phyloP scores from a whole-genome alignment of 257 asterid species.

The Catharanthus roseus region DNA sequence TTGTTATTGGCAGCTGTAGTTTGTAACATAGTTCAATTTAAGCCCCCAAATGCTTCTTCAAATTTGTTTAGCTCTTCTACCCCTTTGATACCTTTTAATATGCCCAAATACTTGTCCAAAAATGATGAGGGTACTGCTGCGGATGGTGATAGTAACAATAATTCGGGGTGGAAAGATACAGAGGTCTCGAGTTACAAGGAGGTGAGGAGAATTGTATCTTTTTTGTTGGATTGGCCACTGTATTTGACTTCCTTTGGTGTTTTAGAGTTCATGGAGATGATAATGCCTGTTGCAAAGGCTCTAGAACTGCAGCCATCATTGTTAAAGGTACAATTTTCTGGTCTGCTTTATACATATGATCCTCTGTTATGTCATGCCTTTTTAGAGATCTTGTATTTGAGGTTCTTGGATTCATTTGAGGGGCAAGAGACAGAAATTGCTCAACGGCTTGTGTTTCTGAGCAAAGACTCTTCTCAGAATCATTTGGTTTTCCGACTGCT shows the following conservation, averaged over 20 bases:
- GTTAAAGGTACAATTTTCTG: slow-evolving; percentile 83
- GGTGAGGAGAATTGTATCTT: slow-evolving; percentile 70
- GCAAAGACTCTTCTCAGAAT: slow-evolving; percentile 65
- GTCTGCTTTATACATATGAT: slow-evolving; percentile 69
- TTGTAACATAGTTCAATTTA: slow-evolving; percentile 44
- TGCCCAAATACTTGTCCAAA: slow-evolving; percentile 45
- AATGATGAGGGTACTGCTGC: slow-evolving; percentile 25
- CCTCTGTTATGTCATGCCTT: slow-evolving; percentile 82
- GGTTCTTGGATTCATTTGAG: slow-evolving; percentile 56
- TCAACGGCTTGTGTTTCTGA: slow-evolving; percentile 49
- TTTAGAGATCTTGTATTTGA: slow-evolving; percentile 45
- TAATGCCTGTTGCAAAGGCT: slow-evolving; percentile 63
- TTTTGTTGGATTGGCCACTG: slow-evolving; percentile 73
- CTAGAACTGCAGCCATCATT: slow-evolving; percentile 83
- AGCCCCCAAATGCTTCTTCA: slow-evolving; percentile 38
- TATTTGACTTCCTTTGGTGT: slow-evolving; percentile 67
- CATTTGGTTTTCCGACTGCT: slow-evolving; percentile 60
- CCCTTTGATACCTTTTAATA: slow-evolving; percentile 69
- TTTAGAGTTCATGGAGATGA: slow-evolving; percentile 59
- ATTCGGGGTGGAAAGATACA: slow-evolving; percentile 37
- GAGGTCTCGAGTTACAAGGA: slow-evolving; percentile 50
- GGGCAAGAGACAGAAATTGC: slow-evolving; percentile 74
- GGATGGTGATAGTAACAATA: slow-evolving; percentile 21
- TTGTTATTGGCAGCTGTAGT: slow-evolving; percentile 51
- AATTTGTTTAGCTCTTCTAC: slow-evolving; percentile 37